These are phyloP conservation scores for Nothomitra cinnamomea DNA, from an alignment of 2,329 filamentous ascomycete genomes.

Conservation along the genomic window DNA sequence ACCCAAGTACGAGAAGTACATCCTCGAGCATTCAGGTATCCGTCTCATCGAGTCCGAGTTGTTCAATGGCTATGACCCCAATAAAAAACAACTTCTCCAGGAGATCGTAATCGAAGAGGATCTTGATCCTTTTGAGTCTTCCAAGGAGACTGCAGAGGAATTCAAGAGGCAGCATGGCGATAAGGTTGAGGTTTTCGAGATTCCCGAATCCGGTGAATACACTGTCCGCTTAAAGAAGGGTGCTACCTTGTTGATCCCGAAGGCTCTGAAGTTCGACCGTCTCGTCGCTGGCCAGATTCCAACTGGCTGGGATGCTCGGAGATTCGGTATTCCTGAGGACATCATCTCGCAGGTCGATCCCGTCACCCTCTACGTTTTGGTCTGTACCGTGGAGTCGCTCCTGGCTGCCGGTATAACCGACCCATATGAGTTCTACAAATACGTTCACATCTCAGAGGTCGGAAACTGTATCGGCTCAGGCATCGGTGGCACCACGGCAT, in stretches of 20 bases:
- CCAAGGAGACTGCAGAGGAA: slow-evolving; percentile 92
- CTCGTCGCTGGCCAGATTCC: slow-evolving; percentile 94
- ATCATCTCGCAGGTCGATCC: slow-evolving; percentile 97
- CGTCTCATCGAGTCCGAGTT: slow-evolving; percentile 94
- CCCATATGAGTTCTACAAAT: slow-evolving; percentile 99
- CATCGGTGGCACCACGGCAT: slow-evolving; percentile 84
- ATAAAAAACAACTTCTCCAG: slow-evolving; percentile 95
- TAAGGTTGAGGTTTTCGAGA: slow-evolving; percentile 94
- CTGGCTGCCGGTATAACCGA: slow-evolving; percentile 91
- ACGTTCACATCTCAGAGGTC: slow-evolving; percentile 92
- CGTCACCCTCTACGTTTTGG: slow-evolving; percentile 86
- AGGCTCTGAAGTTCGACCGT: slow-evolving; percentile 91
- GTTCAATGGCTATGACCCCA: slow-evolving; percentile 91
- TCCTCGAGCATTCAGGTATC: slow-evolving; percentile 92
- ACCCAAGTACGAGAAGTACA: slow-evolving; percentile 90
- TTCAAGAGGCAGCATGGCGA: slow-evolving; percentile 96
- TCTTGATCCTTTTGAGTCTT: slow-evolving; percentile 89
- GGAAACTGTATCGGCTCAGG: slow-evolving; percentile 97
- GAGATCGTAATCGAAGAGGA: slow-evolving; percentile 97
- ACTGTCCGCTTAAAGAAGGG: slow-evolving; percentile 92
- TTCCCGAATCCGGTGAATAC: slow-evolving; percentile 83
- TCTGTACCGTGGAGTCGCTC: slow-evolving; percentile 82
- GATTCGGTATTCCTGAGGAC: slow-evolving; percentile 90
- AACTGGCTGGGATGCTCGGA: slow-evolving; percentile 91
- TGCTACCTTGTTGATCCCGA: slow-evolving; percentile 85